Evolutionary conservation across 177 flowering plant species (phyloP).

Genomic region (Vitis hybrid): DNA sequence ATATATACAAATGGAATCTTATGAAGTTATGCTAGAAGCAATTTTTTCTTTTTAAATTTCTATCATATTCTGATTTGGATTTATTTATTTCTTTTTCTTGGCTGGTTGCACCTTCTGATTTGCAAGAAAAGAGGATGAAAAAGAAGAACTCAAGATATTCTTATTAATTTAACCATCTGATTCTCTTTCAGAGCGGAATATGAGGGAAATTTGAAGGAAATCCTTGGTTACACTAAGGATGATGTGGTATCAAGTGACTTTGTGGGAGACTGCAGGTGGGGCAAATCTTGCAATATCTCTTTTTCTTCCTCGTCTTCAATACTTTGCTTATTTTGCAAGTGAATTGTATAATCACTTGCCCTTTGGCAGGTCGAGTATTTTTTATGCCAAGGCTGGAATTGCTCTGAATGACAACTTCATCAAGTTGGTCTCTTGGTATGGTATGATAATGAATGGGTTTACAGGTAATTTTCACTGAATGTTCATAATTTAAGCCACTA

Average conservation of each 20-base stretch:
- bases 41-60: too few species aligned
- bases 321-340: neutral
- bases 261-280: conserved; percentile 42
- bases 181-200: conserved; percentile 30
- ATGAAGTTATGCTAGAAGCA: too few species aligned
- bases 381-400: conserved; percentile 51
- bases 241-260: conserved; percentile 51
- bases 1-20: too few species aligned
- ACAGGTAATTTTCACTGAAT: conserved; percentile 30
- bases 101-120: too few species aligned
- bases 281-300: neutral
- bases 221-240: conserved; percentile 50
- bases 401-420: conserved; percentile 43
- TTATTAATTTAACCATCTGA: neutral
- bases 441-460: conserved; percentile 57
- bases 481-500: neutral
- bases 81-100: too few species aligned
- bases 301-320: neutral
- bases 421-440: conserved; percentile 44
- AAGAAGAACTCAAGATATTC: too few species aligned
- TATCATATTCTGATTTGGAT: too few species aligned
- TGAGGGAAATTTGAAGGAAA: conserved; percentile 38
- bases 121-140: too few species aligned
- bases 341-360: neutral
- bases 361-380: conserved; percentile 39